Conservation (phyloP, 495 filamentous ascomycete species). For the Usnea hakonensis region DNA sequence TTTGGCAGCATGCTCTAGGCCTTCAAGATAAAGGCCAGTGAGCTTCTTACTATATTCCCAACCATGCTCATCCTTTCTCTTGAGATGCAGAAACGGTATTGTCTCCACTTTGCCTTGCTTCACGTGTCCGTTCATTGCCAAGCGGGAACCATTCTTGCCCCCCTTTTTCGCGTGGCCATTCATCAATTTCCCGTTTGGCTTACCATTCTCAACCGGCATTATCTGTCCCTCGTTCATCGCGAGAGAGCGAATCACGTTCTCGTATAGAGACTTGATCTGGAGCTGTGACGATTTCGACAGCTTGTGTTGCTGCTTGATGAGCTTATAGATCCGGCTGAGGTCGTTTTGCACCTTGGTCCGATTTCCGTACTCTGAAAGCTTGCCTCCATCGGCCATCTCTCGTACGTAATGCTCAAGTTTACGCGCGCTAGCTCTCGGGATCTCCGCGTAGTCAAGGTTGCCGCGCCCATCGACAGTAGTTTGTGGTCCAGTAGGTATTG, state of each 20-base stretch:
- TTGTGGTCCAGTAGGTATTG: constrained; percentile 81
- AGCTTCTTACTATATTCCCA: constrained; percentile 99
- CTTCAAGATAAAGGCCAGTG: constrained; percentile 84
- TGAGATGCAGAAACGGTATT: constrained; percentile 94
- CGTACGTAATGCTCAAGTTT: constrained; percentile 98
- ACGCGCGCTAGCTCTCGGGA: constrained; percentile 78
- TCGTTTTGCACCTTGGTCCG: constrained; percentile 96
- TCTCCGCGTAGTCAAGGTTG: constrained; percentile 82
- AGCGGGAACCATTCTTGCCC: constrained; percentile 48
- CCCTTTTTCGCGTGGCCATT: constrained; percentile 57
- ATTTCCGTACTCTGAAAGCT: constrained; percentile 97
- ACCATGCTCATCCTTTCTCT: constrained; percentile 85
- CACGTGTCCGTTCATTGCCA: constrained; percentile 40
- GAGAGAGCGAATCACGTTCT: constrained; percentile 83
- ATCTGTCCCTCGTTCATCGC: constrained; percentile 98
- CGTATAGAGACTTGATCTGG: constrained; percentile 90
- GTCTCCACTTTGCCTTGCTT: constrained; percentile 90
- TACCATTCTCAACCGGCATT: constrained; percentile 67
- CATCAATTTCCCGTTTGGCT: constrained; percentile 47
- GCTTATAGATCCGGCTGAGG: constrained; percentile 86
- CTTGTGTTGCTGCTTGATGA: constrained; percentile 95
- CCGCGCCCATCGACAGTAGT: constrained; percentile 85
- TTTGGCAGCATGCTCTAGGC: constrained; percentile 79
- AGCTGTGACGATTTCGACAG: constrained; percentile 89
- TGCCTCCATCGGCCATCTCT: constrained; percentile 97